Percentiles rank a stretch among this genome's conserved stretches.
phyloP scores from a whole-genome alignment of 306 rosid genomes.

The Lupinus albus region DNA sequence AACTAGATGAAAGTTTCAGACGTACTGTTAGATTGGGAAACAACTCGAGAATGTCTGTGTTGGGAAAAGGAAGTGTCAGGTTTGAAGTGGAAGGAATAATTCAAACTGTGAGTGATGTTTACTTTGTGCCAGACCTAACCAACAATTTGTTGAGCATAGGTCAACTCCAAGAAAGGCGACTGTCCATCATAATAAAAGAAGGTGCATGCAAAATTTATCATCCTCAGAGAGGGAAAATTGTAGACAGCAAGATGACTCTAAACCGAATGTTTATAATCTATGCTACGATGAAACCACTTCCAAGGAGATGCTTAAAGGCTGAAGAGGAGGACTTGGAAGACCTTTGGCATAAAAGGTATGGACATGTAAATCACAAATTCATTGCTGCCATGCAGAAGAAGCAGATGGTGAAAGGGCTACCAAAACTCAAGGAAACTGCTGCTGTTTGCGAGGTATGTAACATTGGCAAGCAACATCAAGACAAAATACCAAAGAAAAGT shows the following conservation, averaged over 20 bases:
- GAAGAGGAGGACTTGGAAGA: too few species aligned
- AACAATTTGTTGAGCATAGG: background rate
- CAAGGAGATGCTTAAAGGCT: background rate
- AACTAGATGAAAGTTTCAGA: background rate
- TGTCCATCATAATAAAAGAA: background rate
- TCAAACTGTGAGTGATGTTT: background rate
- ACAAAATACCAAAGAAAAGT: background rate
- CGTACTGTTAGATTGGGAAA: background rate
- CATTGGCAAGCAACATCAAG: background rate
- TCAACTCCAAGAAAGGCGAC: background rate
- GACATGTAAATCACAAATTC: background rate
- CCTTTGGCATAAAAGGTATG: too few species aligned
- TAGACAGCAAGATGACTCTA: background rate
- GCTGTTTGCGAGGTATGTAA: background rate
- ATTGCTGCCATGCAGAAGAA: too few species aligned
- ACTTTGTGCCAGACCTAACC: background rate
- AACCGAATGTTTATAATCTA: background rate
- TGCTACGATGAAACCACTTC: background rate
- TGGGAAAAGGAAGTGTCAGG: background rate
- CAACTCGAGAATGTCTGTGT: background rate
- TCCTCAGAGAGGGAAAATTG: background rate
- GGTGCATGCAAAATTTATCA: background rate
- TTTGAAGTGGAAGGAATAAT: background rate
- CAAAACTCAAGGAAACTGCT: background rate
- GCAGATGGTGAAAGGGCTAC: background rate